Evolutionary conservation across 805 yeast species (phyloP).

Genomic region (Kuraishia ogatae): DNA sequence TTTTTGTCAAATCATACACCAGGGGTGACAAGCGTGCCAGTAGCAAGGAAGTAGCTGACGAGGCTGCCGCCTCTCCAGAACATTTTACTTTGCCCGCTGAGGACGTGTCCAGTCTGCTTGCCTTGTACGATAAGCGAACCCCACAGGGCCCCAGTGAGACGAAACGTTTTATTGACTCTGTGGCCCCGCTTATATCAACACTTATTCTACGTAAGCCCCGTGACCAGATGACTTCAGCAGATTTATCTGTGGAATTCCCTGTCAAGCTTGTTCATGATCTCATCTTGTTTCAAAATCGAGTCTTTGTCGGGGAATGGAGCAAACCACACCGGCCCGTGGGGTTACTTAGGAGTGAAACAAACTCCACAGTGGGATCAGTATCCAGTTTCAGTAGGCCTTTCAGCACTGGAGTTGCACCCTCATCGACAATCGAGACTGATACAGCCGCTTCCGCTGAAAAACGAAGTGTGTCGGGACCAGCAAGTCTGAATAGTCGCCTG

Average conservation of each 20-base stretch:
- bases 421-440: neutral
- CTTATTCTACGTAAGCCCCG: constrained; percentile 48
- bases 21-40: neutral
- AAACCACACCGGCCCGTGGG: neutral
- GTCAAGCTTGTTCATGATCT: constrained; percentile 52
- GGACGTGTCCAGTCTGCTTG: constrained; percentile 34
- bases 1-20: neutral
- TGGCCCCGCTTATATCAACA: constrained; percentile 60
- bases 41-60: neutral
- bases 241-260: constrained; percentile 29
- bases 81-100: too few relatives aligned
- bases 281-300: constrained; percentile 44
- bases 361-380: neutral
- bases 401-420: neutral
- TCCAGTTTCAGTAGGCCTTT: neutral
- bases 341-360: neutral
- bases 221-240: constrained; percentile 40
- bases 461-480: neutral
- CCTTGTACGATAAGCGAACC: constrained; percentile 24
- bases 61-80: too few relatives aligned
- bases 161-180: constrained; percentile 29
- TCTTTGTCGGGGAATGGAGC: constrained; percentile 43
- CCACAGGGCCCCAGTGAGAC: constrained; percentile 6
- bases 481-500: neutral
- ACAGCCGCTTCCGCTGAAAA: neutral